Evolutionary conservation across 1,284 basidiomycete species (phyloP), one percentile per base, ranked within the genome.

Genomic region (Exsudoporus floridanus): DNA sequence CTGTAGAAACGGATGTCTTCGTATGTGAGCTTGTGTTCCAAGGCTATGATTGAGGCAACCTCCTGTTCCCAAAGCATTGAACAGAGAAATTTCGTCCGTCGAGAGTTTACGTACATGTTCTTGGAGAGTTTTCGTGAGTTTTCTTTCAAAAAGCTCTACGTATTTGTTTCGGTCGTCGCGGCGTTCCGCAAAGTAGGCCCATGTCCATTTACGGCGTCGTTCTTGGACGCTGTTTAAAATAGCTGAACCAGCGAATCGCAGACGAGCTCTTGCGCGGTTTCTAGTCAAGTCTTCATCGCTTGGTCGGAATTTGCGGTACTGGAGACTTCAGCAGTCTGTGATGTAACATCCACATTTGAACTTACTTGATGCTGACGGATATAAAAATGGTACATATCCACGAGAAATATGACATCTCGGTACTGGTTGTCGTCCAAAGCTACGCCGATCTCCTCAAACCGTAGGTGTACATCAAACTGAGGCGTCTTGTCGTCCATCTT

Each of bases 381-480:
- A 73, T 96, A 98, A 59, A 99, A 91, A 69, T 99, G 96, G 73
- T 98, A 98, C 79, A 98, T 93, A 70, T 99, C 96, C 55, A 95
- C 78, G 48, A 99, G 83, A 19, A 92, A 96, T 57, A 99, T 92
- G 13, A 83, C 86, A 70, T 99, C 94, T 42, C 94, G 85, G 70
- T 99, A 99, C 72, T 99, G 98, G 60, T 96, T 85, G 60, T 94
- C 87, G 67, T 99, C 96, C 52, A 99, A 75, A 12, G 90, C 82
- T 52, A 99, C 87, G 7, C 91, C 95, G 50, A 99, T 94, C 72
- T 98, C 93, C 63, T 98, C 88, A 68, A 99, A 99, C 18, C 90
- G 76, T 27, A 99, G 79, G 64, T 94, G 87, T 1, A 93, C 83
- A 64, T 99, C 95, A 60, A 92, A 92, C 53, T 90, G 90, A 19